A percentile compares a stretch with the other conserved stretches of the same genome.
These are phyloP conservation scores for Leptographium lundbergii DNA, from an alignment of 2,329 filamentous ascomycete genomes.

Conservation along the genomic window DNA sequence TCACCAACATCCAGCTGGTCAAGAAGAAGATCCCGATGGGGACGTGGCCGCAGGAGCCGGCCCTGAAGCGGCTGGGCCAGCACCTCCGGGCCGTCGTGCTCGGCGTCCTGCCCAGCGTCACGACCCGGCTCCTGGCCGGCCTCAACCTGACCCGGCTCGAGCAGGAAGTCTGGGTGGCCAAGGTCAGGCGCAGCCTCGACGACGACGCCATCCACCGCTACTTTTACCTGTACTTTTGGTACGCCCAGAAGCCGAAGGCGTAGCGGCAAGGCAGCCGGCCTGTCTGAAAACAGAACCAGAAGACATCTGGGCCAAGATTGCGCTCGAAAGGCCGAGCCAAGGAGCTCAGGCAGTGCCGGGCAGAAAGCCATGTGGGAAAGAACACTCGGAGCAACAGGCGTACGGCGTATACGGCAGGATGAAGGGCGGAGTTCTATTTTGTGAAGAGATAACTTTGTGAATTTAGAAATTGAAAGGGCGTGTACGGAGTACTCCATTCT, in stretches of 20 bases:
- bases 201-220: constrained; percentile 25
- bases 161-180: constrained; percentile 17
- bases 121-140: constrained; percentile 22
- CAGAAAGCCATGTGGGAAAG: too few relatives aligned
- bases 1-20: constrained; percentile 25
- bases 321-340: too few relatives aligned
- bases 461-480: too few relatives aligned
- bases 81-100: constrained; percentile 24
- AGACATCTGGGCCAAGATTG: too few relatives aligned
- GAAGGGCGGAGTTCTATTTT: too few relatives aligned
- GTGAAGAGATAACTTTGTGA: too few relatives aligned
- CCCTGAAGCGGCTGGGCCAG: constrained; percentile 24
- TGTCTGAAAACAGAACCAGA: too few relatives aligned
- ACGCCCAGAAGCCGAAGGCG: constrained; percentile 23
- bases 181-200: constrained; percentile 22
- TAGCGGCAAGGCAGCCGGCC: neutral
- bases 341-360: too few relatives aligned
- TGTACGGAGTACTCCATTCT: too few relatives aligned
- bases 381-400: too few relatives aligned
- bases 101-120: constrained; percentile 24
- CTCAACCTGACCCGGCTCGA: constrained; percentile 21
- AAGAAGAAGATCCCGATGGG: constrained; percentile 31
- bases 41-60: constrained; percentile 26
- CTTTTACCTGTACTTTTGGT: constrained; percentile 25
- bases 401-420: too few relatives aligned